Evolutionary conservation across 306 rosid genomes (phyloP).

Genomic region (Lagenaria siceraria): DNA sequence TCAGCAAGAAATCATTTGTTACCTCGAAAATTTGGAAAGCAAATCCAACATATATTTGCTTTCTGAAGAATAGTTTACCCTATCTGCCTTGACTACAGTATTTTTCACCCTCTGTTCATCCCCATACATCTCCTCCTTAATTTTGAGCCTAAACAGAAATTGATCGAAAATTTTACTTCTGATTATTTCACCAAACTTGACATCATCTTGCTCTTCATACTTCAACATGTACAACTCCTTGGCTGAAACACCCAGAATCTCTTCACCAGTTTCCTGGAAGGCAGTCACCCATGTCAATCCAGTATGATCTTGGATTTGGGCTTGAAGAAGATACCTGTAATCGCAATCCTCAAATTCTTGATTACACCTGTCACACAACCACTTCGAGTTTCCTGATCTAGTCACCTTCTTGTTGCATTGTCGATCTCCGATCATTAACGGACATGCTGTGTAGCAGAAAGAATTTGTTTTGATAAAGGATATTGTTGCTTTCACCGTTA

Average conservation of each 20-base stretch:
- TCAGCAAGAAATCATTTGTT: slow-evolving; percentile 6
- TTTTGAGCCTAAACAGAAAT: slow-evolving; percentile 64
- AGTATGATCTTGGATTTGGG: slow-evolving; percentile 74
- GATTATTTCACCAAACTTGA: slow-evolving; percentile 49
- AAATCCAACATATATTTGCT: slow-evolving; percentile 54
- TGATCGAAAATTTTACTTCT: slow-evolving; percentile 51
- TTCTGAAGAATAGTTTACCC: slow-evolving; percentile 57
- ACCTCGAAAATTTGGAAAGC: slow-evolving; percentile 40
- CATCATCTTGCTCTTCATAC: slow-evolving; percentile 60
- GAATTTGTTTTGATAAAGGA: slow-evolving; percentile 76
- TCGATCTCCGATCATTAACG: slow-evolving; percentile 87
- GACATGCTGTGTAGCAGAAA: slow-evolving; percentile 94
- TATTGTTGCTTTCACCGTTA: slow-evolving; percentile 68
- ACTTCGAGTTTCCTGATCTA: slow-evolving; percentile 39
- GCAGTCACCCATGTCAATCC: slow-evolving; percentile 97
- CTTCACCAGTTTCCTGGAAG: slow-evolving; percentile 91
- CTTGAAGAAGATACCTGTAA: slow-evolving; percentile 93
- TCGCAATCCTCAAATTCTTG: slow-evolving; percentile 90
- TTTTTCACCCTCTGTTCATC: slow-evolving; percentile 87
- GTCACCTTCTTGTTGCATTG: slow-evolving; percentile 84
- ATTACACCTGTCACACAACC: slow-evolving; percentile 94
- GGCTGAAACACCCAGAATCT: slow-evolving; percentile 69
- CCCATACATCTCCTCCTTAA: slow-evolving; percentile 74
- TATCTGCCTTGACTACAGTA: slow-evolving; percentile 78
- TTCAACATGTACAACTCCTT: slow-evolving; percentile 67